Evolutionary conservation across 345 rosid genomes (phyloP).

Genomic region (Camelina neglecta): DNA sequence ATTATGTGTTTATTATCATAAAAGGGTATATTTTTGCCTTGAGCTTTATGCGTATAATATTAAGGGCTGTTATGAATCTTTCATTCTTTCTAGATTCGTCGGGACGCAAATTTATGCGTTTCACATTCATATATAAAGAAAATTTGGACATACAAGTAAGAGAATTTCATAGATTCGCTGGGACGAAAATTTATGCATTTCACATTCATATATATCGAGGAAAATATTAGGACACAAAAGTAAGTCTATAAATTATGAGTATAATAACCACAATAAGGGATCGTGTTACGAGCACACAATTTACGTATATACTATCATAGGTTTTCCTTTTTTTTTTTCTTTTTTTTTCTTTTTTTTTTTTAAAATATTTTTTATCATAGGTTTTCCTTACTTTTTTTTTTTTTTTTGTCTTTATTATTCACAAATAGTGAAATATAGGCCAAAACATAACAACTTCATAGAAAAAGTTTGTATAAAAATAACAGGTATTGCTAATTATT

Average conservation of each 20-base stretch:
- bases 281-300: neutral
- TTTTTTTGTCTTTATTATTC: neutral
- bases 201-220: neutral
- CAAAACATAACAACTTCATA: neutral
- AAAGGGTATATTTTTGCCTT: neutral
- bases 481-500: neutral
- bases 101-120: conserved; percentile 1
- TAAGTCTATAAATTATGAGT: neutral
- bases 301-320: neutral
- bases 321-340: neutral
- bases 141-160: neutral
- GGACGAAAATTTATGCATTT: neutral
- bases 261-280: neutral
- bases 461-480: neutral
- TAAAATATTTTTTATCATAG: too few species aligned
- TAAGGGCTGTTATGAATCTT: conserved; percentile 6
- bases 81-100: neutral
- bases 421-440: neutral
- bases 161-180: neutral
- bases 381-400: too few species aligned
- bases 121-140: neutral
- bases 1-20: neutral
- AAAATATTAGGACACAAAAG: neutral
- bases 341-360: too few species aligned
- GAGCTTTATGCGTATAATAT: neutral